Percentiles rank a stretch among this genome's conserved stretches.
Evolutionary conservation across 2,329 filamentous ascomycete species (phyloP).

Genomic region (Tothia fuscella): DNA sequence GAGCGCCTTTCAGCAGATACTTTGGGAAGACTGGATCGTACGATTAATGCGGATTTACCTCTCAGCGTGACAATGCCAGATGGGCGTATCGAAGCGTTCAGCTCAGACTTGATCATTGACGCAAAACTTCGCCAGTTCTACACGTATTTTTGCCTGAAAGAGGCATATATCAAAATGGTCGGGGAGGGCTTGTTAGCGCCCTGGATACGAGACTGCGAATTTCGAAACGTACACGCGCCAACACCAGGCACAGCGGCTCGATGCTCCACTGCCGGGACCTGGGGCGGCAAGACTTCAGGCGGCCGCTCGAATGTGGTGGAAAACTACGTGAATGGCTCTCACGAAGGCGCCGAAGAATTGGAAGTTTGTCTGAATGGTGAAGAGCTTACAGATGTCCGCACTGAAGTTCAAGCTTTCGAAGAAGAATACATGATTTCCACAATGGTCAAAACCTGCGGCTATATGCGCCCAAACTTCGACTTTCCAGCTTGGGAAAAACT

Average conservation of each 20-base stretch:
- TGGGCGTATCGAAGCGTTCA: conserved; percentile 26
- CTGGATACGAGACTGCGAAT: conserved; percentile 62
- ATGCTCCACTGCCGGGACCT: conserved; percentile 32
- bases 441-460: conserved; percentile 29
- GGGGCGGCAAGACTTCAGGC: conserved; percentile 30
- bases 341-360: conserved; percentile 25
- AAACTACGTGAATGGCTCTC: conserved; percentile 4
- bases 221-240: conserved; percentile 50
- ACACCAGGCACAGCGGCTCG: conserved; percentile 28
- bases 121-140: conserved; percentile 60
- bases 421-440: conserved; percentile 47
- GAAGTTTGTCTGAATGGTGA: conserved; percentile 38
- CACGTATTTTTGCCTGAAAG: conserved; percentile 65
- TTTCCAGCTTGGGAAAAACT: conserved; percentile 31
- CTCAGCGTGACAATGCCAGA: conserved; percentile 25
- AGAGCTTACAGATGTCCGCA: conserved; percentile 38
- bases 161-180: conserved; percentile 74
- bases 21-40: conserved; percentile 33
- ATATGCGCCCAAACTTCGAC: conserved; percentile 21
- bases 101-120: conserved; percentile 40
- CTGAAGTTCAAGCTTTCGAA: conserved; percentile 48
- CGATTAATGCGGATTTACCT: conserved; percentile 25
- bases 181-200: conserved; percentile 63
- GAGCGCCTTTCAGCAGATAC: conserved; percentile 26
- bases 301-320: neutral